Evolutionary conservation across 225 moss, liverwort and hornwort species (phyloP).

Genomic region (Bryoerythrophyllum caledonicum): DNA sequence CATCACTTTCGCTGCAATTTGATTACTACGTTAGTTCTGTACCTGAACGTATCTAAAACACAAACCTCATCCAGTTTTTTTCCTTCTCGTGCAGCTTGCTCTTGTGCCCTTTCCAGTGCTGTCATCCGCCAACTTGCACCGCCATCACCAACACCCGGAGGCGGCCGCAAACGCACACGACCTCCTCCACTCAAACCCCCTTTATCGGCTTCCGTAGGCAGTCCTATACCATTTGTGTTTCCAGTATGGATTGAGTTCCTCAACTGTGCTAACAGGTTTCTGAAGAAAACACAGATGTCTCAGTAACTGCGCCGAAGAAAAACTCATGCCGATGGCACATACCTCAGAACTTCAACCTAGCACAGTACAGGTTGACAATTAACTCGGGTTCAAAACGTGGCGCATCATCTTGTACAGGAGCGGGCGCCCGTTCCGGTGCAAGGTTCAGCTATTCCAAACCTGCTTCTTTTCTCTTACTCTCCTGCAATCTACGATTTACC

Average conservation of each 20-base stretch:
- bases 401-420: slow-evolving; percentile 43
- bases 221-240: slow-evolving; percentile 48
- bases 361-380: neutral
- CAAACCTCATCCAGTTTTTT: slow-evolving; percentile 84
- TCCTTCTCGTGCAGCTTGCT: slow-evolving; percentile 91
- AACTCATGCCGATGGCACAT: no score
- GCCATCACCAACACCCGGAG: slow-evolving; percentile 82
- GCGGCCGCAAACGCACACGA: slow-evolving; percentile 49
- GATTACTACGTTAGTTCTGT: slow-evolving; percentile 63
- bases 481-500: slow-evolving; percentile 36
- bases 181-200: slow-evolving; percentile 45
- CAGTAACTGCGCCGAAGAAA: no score
- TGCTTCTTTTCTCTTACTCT: slow-evolving; percentile 67
- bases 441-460: slow-evolving; percentile 85
- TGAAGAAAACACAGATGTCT: slow-evolving; percentile 21
- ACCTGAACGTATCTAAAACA: slow-evolving; percentile 34
- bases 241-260: slow-evolving; percentile 85
- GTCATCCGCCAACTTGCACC: slow-evolving; percentile 99
- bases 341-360: slow-evolving; percentile 6
- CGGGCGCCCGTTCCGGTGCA: slow-evolving; percentile 73
- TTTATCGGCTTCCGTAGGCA: slow-evolving; percentile 40
- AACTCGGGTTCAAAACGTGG: slow-evolving; percentile 71
- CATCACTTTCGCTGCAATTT: slow-evolving; percentile 93
- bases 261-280: slow-evolving; percentile 55
- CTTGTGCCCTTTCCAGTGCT: slow-evolving; percentile 83